phyloP scores from a whole-genome alignment of 768 basidiomycete species.

The Dacryopinax primogenitus region DNA sequence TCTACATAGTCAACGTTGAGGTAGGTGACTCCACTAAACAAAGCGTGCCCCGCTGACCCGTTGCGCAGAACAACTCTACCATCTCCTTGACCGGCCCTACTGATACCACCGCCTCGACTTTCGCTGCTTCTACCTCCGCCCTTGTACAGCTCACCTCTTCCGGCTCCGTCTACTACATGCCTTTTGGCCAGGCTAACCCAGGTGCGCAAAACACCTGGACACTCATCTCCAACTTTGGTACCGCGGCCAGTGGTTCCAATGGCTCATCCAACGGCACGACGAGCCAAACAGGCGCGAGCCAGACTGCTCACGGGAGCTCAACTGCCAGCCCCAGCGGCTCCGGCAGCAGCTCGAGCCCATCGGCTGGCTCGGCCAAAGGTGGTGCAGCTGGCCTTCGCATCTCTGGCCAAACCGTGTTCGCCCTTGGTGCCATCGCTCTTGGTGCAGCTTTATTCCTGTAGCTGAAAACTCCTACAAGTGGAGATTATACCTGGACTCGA shows the following conservation, averaged over 20 bases:
- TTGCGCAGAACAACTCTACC: constrained; percentile 47
- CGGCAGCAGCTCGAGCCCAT: neutral
- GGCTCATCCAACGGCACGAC: neutral
- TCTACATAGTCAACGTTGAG: constrained; percentile 64
- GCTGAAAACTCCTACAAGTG: neutral
- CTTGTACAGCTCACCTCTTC: constrained; percentile 56
- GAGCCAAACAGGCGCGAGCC: neutral
- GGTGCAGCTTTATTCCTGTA: neutral
- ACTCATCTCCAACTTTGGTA: neutral
- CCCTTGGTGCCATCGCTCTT: neutral
- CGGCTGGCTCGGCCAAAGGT: neutral
- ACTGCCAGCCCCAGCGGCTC: neutral
- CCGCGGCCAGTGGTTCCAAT: neutral
- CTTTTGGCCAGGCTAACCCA: constrained; percentile 39
- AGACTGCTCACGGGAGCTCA: neutral
- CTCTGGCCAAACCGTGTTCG: neutral
- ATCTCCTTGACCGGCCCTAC: constrained; percentile 46
- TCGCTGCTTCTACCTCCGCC: constrained; percentile 47
- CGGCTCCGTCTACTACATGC: constrained; percentile 48
- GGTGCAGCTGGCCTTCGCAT: neutral
- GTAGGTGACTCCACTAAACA: constrained; percentile 24
- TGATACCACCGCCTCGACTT: constrained; percentile 49
- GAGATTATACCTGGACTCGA: neutral
- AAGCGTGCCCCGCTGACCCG: neutral
- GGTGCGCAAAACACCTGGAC: constrained; percentile 17